Evolutionary conservation across 2,329 filamentous ascomycete species (phyloP), one percentile per base, ranked within the genome.

Genomic region (Colletotrichum sp.): DNA sequence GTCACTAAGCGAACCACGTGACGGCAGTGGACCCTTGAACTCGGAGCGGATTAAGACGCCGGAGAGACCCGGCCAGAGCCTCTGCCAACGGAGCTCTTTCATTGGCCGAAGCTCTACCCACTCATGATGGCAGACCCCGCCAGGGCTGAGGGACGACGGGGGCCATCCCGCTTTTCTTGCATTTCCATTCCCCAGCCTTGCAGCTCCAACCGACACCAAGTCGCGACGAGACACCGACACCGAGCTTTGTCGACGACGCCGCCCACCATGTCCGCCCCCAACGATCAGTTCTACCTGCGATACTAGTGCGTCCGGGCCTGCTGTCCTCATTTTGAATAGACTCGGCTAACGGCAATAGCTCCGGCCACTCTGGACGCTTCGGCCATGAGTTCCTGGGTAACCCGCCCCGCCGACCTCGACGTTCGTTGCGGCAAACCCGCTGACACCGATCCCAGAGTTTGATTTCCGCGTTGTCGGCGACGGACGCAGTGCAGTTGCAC

Each of bases 341-440:
- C 52, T 62, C 79, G 79, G 77, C 82, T 52, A 62, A 70, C 36
- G 16, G 32, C 22, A 75, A 81, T 84, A 99, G 96, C 90, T 99
- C 97, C 80, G 97, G 97, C 82, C 97, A 99, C 87, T 97, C 96
- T 86, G 97, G 97, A 82, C 95, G 96, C 79, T 98, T 99, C 86
- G 97, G 97, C 78, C 97, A 99, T 87, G 97, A 99, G 87, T 99
- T 99, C 83, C 89, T 99, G 82, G 97, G 96, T 98, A 85, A 79
- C 87, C 82, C 8, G 30, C 39, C 59, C 62, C 29, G 39, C 29
- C 66, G 22, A 19, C 7, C 15, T 44, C 13, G 22, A 64, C 16
- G 27, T 39, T 25, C 11, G 16, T 39, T 25, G 32, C 15, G 15
- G 16, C 66, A 27, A 22, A 30, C 27, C 63, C 67, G 36, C 78